Conservation (phyloP, 2,329 filamentous ascomycete species). For the Phialemonium atrogriseum region DNA sequence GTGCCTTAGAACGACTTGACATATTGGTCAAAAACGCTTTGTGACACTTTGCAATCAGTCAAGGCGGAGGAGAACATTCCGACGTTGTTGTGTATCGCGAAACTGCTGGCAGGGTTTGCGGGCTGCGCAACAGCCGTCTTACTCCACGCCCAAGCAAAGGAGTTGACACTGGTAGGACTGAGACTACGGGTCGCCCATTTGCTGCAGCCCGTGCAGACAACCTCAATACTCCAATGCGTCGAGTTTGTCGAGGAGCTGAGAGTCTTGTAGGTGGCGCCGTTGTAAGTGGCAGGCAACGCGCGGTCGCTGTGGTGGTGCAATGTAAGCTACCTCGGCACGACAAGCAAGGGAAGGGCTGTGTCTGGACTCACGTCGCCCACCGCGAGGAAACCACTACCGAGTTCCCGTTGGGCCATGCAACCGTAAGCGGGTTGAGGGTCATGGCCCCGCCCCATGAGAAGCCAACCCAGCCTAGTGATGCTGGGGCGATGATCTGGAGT, state of each 20-base stretch:
- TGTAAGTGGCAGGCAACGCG: slow-evolving; percentile 11
- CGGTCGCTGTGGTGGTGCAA: slow-evolving; percentile 10
- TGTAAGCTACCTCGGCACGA: not conserved
- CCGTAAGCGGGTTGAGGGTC: slow-evolving; percentile 26
- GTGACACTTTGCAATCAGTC: slow-evolving; percentile 7
- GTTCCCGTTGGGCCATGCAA: slow-evolving; percentile 27
- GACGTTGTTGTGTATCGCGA: slow-evolving; percentile 10
- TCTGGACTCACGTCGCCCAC: slow-evolving; percentile 23
- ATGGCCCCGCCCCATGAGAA: slow-evolving; percentile 31
- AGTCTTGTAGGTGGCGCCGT: slow-evolving; percentile 12
- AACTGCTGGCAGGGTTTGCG: slow-evolving; percentile 7
- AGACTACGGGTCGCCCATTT: slow-evolving; percentile 10
- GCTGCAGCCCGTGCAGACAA: slow-evolving; percentile 14
- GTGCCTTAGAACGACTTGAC: slow-evolving; percentile 3
- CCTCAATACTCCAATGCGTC: slow-evolving; percentile 15
- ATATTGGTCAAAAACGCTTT: slow-evolving; percentile 9
- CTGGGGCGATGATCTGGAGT: slow-evolving; percentile 26
- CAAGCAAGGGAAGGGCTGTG: not conserved
- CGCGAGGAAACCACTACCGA: slow-evolving; percentile 25
- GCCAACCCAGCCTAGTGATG: slow-evolving; percentile 25
- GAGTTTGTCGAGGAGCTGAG: slow-evolving; percentile 12
- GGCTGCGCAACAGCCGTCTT: slow-evolving; percentile 9
- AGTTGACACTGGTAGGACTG: slow-evolving; percentile 6
- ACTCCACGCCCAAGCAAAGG: slow-evolving; percentile 13
- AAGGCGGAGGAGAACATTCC: slow-evolving; percentile 10